Evolutionary conservation across 164 flowering plant species (phyloP), one percentile per base, ranked within the genome.

Genomic region (Aristolochia contorta): DNA sequence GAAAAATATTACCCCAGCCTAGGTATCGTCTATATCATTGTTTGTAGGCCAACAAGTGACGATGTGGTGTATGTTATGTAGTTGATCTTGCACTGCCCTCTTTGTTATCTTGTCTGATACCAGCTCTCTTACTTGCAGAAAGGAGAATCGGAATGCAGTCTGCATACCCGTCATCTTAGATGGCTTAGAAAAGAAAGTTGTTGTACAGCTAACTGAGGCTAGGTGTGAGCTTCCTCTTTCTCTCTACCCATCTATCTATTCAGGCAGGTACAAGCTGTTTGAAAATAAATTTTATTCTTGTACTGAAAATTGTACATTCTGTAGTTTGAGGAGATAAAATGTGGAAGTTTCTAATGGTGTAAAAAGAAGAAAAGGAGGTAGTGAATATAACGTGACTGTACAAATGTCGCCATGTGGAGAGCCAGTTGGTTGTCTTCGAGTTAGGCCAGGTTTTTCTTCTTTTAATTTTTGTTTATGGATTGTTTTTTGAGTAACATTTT

Each of bases 121-220:
- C 19, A 5, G 53, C 27, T 10, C 14, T 61, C 9, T 68, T 60
- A 47, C 62, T 74, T 80, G 80, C 92, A 90, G 97, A 90, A 65
- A 80, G 82, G 78, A 82, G 92, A 75, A 87, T 81, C 25, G 79
- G 90, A 58, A 43, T 78, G 59, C 84, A 79, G 67, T 64, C 80
- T 67, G 74, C 77, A 51, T 73, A 77, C 54, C 71, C 80, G 20
- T 72, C 84, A 51, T 73, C 84, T 58, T 68, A 59, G 72, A 70
- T 64, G 69, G 75, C 61, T 46, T 74, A 71, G 78, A 71, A 69
- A 73, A 68, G 68, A 64, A 72, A 72, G 79, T 69, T 72, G 71
- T 71, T 90, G 95, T 87, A 90, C 90, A 87, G 94, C 94, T 87
- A 80, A 89, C 89, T 68, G 82, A 79, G 79, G 79, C 78, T 77